Evolutionary conservation across 805 yeast genomes (phyloP), one percentile per base, ranked within the genome.

Genomic region (Nakazawaea laoshanensis): DNA sequence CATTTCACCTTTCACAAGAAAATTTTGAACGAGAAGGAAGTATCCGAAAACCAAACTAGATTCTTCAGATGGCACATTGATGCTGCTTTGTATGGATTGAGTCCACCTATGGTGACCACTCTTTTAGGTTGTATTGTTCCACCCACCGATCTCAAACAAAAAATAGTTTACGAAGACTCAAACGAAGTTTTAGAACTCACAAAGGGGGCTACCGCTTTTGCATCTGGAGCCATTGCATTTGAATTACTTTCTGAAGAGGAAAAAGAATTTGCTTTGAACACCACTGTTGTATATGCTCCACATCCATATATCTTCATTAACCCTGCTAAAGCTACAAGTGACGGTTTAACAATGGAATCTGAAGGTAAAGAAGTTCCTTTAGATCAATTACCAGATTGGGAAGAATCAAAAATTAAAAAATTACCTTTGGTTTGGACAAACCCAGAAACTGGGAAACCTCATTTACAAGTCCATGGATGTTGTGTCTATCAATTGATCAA

Each of bases 31-130:
- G 67, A 70, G n/a, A 77, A 75, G 28, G 74, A 85, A 43, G 70
- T 79, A 41, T 70, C 63, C 6, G 49, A 70, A 16, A 72, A 77
- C 32, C 70, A 71, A 53, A 86, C 95, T 2, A 68, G 94, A 46
- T 86, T 77, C 54, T 86, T 85, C 69, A 72, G 95, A 59, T 86
- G 95, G 95, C 95, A 86, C 58, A 84, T 86, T 43, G 95, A 86
- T 56, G 78, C 92, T 23, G 95, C 95, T 4, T 66, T 86, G 25
- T 86, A 86, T 48, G 94, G 74, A 23, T 67, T 85, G 45, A 74
- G 88, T 11, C 95, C 95, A 19, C 95, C 95, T 19, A 72, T 80
- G 44, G 82, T 79, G 23, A 86, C 95, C 10, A 85, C 95, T 2
- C 65, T 86, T 40, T 64, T 86, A 33, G 95, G 95, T 3, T 74